These are phyloP conservation scores for Helichrysum umbraculigerum DNA, from an alignment of 129 eudicot species.

Conservation along the genomic window DNA sequence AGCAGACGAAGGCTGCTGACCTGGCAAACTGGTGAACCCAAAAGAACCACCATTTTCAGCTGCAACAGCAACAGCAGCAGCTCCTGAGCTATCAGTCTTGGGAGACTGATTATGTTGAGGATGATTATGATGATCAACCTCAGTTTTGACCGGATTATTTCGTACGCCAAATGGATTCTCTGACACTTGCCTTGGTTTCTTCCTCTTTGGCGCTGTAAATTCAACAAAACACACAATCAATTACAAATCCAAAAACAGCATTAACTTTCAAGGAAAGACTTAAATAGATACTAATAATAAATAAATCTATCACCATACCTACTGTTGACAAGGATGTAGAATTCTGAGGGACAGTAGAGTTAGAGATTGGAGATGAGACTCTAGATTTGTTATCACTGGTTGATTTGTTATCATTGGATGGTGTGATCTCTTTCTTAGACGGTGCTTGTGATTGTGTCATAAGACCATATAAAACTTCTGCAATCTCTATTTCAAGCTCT, in stretches of 20 bases:
- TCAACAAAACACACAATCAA: slow-evolving; percentile 10
- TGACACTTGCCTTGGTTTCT: slow-evolving; percentile 72
- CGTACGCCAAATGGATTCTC: slow-evolving; percentile 54
- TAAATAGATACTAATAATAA: not conserved
- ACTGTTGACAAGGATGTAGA: slow-evolving; percentile 49
- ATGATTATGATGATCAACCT: slow-evolving; percentile 50
- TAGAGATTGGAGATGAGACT: slow-evolving; percentile 68
- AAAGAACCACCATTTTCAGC: slow-evolving; percentile 48
- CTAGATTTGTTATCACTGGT: slow-evolving; percentile 55
- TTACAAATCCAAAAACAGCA: not conserved
- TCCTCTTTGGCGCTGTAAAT: slow-evolving; percentile 82
- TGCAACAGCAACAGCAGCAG: slow-evolving; percentile 25
- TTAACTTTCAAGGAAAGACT: not conserved
- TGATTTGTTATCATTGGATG: slow-evolving; percentile 55
- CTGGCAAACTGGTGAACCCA: slow-evolving; percentile 43
- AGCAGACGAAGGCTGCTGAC: slow-evolving; percentile 19
- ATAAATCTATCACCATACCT: slow-evolving; percentile 43
- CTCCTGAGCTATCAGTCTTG: slow-evolving; percentile 54
- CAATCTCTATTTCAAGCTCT: slow-evolving; percentile 95
- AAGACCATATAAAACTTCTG: slow-evolving; percentile 87
- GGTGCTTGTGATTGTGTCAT: slow-evolving; percentile 89
- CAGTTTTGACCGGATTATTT: slow-evolving; percentile 61
- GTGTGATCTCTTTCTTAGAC: slow-evolving; percentile 47
- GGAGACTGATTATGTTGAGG: slow-evolving; percentile 43
- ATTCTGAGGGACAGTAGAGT: slow-evolving; percentile 44